Percentiles rank a stretch among this genome's conserved stretches.
These are phyloP conservation scores for Vaccinium vitisidaea DNA, from an alignment of 148 eudicot species.

Conservation along the genomic window DNA sequence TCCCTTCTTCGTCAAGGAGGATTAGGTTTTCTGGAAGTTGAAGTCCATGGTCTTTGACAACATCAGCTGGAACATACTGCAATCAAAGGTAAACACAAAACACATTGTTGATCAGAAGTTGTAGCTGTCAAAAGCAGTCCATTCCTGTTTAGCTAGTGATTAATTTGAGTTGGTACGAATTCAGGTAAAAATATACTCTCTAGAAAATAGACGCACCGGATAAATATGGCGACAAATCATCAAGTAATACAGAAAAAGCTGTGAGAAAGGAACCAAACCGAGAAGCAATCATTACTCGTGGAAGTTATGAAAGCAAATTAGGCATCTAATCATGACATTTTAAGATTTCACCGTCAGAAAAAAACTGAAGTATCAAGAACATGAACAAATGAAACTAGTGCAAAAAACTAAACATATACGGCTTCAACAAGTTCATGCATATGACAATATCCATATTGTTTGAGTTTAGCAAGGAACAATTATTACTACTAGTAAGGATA, in stretches of 20 bases:
- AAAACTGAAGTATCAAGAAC: background rate
- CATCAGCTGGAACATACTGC: slow-evolving; percentile 20
- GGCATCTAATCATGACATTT: background rate
- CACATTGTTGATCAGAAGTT: background rate
- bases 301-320: background rate
- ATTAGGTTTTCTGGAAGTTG: background rate
- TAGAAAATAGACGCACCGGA: background rate
- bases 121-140: background rate
- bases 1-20: slow-evolving; percentile 17
- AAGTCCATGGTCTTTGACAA: slow-evolving; percentile 13
- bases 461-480: background rate
- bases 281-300: background rate
- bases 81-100: background rate
- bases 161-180: background rate
- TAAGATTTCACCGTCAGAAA: background rate
- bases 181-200: background rate
- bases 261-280: background rate
- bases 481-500: background rate
- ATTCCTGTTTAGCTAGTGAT: background rate
- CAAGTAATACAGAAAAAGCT: background rate
- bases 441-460: background rate
- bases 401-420: background rate
- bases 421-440: background rate
- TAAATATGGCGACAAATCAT: background rate
- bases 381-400: background rate